Conservation (phyloP, 2,329 filamentous ascomycete species). For the Pestalotiopsis sp. region DNA sequence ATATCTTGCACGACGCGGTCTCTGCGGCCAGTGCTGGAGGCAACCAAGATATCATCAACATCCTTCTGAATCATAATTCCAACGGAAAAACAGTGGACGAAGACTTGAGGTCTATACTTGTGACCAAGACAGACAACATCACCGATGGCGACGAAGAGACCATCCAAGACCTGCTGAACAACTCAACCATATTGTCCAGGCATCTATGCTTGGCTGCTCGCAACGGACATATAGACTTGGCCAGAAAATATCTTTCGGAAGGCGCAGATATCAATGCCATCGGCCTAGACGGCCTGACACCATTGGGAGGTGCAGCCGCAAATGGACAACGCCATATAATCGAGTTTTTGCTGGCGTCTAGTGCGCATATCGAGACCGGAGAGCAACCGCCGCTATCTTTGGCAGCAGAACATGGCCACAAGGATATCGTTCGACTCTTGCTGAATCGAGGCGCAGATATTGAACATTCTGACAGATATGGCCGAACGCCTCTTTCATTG, state of each 20-base stretch:
- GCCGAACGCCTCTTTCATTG: neutral
- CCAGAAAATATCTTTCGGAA: neutral
- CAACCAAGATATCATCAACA: neutral
- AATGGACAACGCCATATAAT: neutral
- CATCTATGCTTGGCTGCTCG: neutral
- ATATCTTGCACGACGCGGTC: too few relatives aligned
- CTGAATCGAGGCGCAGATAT: neutral
- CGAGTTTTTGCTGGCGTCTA: neutral
- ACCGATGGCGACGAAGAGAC: neutral
- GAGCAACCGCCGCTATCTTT: neutral
- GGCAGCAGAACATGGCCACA: neutral
- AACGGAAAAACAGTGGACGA: too few relatives aligned
- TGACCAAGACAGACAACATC: too few relatives aligned
- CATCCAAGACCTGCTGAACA: neutral
- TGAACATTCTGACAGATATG: neutral
- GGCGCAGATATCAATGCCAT: neutral
- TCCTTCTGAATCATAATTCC: too few relatives aligned
- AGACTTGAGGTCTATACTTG: too few relatives aligned
- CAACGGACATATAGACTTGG: accelerated
- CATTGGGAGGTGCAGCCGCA: neutral
- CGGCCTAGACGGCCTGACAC: neutral
- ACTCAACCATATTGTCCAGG: accelerated
- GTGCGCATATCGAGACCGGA: neutral
- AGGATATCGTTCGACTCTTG: neutral
- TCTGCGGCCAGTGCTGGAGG: too few relatives aligned